Evolutionary conservation across 176 grass and related monocot genomes (phyloP).

Genomic region (Triticum timopheevii): DNA sequence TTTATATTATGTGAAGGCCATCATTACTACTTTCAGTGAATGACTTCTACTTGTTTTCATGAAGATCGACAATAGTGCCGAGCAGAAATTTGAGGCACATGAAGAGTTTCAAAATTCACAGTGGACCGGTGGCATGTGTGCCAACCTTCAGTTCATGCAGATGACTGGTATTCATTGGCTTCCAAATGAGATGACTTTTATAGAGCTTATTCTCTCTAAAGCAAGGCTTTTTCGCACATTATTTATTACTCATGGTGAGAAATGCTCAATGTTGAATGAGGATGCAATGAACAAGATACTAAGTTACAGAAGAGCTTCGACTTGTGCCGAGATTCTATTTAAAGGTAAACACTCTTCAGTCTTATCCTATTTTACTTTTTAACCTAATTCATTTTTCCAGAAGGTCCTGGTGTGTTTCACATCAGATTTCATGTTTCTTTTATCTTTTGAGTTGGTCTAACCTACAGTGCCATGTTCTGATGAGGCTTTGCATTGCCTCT

Average conservation of each 20-base stretch:
- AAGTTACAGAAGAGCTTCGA: conserved; percentile 1
- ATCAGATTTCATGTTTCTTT: background rate
- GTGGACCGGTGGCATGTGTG: conserved; percentile 34
- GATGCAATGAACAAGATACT: background rate
- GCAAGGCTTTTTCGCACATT: conserved; percentile 14
- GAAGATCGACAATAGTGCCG: background rate
- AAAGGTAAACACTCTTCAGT: background rate
- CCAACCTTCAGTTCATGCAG: conserved; percentile 30
- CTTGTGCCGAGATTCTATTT: background rate
- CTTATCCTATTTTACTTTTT: background rate
- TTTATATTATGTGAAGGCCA: background rate
- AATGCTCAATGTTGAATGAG: background rate
- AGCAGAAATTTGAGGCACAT: conserved; percentile 11
- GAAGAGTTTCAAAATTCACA: conserved; percentile 26
- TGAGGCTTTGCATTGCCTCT: background rate
- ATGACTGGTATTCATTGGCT: background rate
- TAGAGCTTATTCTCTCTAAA: conserved; percentile 35
- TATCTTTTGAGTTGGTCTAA: background rate
- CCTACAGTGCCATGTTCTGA: background rate
- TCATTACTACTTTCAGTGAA: background rate
- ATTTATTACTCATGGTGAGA: background rate
- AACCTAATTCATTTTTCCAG: background rate
- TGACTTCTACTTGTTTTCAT: background rate
- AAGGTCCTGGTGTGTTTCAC: background rate
- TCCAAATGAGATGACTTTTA: conserved; percentile 40